Evolutionary conservation across 345 rosid species (phyloP).

Genomic region (Excoecaria cochinchinensis): DNA sequence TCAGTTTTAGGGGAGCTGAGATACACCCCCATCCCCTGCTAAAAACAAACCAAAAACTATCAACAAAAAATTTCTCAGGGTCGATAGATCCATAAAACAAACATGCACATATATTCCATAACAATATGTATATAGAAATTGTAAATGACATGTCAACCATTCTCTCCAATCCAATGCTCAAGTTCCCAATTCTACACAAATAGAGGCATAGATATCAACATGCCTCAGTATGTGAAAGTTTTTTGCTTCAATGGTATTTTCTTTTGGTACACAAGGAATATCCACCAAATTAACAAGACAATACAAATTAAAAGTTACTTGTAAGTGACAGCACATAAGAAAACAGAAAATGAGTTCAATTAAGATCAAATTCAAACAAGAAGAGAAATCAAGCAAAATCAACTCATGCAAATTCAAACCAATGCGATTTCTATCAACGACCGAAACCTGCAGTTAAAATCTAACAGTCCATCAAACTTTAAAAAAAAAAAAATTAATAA

Average conservation of each 20-base stretch:
- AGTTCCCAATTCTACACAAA: background rate
- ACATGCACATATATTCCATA: background rate
- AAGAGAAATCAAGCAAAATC: background rate
- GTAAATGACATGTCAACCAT: background rate
- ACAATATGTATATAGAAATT: background rate
- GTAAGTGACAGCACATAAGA: too few relatives aligned
- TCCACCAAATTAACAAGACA: background rate
- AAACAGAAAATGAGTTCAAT: background rate
- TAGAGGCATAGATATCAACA: background rate
- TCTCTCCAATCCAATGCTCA: too few relatives aligned
- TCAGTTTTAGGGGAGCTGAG: conserved; percentile 92
- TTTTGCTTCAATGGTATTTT: background rate
- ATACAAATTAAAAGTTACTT: background rate
- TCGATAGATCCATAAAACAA: background rate
- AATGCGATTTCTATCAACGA: background rate
- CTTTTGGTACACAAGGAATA: background rate
- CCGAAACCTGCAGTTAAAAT: background rate
- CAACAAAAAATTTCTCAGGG: background rate
- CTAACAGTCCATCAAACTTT: background rate
- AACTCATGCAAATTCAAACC: background rate
- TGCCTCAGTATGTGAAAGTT: background rate
- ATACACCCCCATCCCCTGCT: conserved; percentile 74
- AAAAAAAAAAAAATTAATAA: too few relatives aligned
- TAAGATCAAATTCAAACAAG: background rate
- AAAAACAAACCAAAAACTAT: background rate